phyloP scores from a whole-genome alignment of 495 filamentous ascomycete species.

The Neurospora africana region DNA sequence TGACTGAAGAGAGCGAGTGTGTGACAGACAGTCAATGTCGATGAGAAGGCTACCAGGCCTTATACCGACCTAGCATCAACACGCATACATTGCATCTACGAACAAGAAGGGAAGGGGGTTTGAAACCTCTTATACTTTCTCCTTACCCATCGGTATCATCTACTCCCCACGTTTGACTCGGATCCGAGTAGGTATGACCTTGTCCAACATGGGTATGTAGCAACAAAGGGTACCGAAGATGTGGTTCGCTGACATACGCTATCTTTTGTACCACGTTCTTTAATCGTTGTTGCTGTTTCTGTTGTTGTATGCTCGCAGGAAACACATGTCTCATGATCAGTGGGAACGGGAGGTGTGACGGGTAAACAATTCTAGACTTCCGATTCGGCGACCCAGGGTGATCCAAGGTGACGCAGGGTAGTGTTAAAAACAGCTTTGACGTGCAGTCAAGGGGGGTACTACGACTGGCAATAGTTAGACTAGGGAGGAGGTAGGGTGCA shows the following conservation, averaged over 20 bases:
- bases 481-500: not conserved
- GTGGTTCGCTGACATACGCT: not conserved
- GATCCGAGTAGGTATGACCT: not conserved
- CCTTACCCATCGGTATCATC: not conserved
- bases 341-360: not conserved
- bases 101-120: not conserved
- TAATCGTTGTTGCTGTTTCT: not conserved
- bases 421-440: not conserved
- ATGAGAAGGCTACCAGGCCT: no score
- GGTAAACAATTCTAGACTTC: not conserved
- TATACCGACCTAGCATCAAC: no score
- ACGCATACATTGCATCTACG: not conserved
- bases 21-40: no score
- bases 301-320: not conserved
- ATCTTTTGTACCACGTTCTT: not conserved
- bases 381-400: not conserved
- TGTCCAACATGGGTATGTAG: not conserved
- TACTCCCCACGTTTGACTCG: not conserved
- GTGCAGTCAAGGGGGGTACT: not conserved
- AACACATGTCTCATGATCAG: not conserved
- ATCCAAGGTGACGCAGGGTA: not conserved
- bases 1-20: no score
- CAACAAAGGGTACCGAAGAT: not conserved
- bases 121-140: not conserved
- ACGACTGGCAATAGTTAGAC: not conserved